Evolutionary conservation across 768 basidiomycete genomes (phyloP), one percentile per base, ranked within the genome.

Genomic region (Baorangia bicolor): DNA sequence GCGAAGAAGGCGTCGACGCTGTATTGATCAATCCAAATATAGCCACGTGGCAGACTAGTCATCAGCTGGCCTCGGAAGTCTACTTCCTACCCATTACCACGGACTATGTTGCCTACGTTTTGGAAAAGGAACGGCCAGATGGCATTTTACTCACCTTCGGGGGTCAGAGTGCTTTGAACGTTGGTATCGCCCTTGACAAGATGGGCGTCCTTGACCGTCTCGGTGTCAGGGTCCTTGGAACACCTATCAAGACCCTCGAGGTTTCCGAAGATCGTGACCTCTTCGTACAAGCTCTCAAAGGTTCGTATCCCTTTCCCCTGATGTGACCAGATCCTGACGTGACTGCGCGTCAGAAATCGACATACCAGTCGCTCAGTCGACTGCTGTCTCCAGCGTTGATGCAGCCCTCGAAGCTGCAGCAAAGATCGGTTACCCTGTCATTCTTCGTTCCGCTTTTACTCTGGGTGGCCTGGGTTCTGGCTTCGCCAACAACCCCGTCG

Each of bases 11-110:
- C 50, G 87, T 99, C 49, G 83, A 90, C 53, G 92, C 94, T 31
- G 87, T 99, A 59, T 86, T 99, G 60, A 93, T 99, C 73, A 99
- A 98, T 73, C 97, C 97, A 44, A 98, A 99, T 70, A 98, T 98
- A 61, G 96, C 97, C 40, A 98, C 97, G 30, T 98, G 96, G 89
- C 97, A 99, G 75, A 98, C 97, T 1, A 98, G 95, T 9, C 97
- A 99, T 70, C 87, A 98, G 71, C 81, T 99, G 60, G 97, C 97
- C 28, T 89, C 89, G 2, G 92, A 98, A 71, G 94, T 98, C 63
- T 99, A 98, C 77, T 99, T 98, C 77, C 75, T 99, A 34, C 97
- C 97, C 44, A 85, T 99, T 66, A 98, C 97, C 0, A 76, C 92
- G 49, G 97, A 98, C 73, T 98, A 98, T 73, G 97, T 99, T 60